Base-by-base conservation (phyloP, 345 rosid genomes). In the Cardamine resedifolia region DNA sequence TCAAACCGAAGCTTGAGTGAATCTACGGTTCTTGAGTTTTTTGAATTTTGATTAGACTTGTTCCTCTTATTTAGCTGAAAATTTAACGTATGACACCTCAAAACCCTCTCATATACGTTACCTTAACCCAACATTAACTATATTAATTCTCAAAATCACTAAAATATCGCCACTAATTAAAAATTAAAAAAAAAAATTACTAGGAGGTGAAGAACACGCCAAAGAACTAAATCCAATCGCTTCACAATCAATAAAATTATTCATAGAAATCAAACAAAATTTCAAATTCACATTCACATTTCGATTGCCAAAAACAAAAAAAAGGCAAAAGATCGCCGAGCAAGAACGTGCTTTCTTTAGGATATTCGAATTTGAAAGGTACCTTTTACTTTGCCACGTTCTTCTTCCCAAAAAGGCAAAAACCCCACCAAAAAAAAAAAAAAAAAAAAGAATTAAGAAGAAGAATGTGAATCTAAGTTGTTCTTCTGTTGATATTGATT, bases 101-200 rank as follows among this genome's bases (percentile, higher is more conserved):
- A 63, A 76, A 64, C 67, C 72, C 66, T 30, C 41, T 71, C 41
- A 64, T 41, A 77, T 71, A 77, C 80, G 80, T 71, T 77, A 70
- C 68, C 68, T 48, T 53, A 64, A 60, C 27, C 64, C 11, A 31
- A 63, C 36, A 64, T 70, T 70, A 52, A 70, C 52, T 36, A 44
- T 28, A 44, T 39, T 55, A 56, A 53, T 49, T 30, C 39, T 27
- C 55, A 5, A 41, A 41, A 45, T 48, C 39, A 74, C n/a, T 27
- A 31, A 34, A 49, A 71, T 38, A 61, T 60, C 20, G 14, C 28
- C 9, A 50, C 8, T 61, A 36, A 58, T 24, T 18, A 8, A 20
- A n/a, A n/a, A n/a, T n/a, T n/a, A n/a, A n/a, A n/a, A n/a, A n/a
- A 57, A 44, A 10, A 21, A 6, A 5, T 1, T 5, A 63, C 10